These are phyloP conservation scores for Citrus australasica DNA, from an alignment of 345 rosid species.

Conservation along the genomic window DNA sequence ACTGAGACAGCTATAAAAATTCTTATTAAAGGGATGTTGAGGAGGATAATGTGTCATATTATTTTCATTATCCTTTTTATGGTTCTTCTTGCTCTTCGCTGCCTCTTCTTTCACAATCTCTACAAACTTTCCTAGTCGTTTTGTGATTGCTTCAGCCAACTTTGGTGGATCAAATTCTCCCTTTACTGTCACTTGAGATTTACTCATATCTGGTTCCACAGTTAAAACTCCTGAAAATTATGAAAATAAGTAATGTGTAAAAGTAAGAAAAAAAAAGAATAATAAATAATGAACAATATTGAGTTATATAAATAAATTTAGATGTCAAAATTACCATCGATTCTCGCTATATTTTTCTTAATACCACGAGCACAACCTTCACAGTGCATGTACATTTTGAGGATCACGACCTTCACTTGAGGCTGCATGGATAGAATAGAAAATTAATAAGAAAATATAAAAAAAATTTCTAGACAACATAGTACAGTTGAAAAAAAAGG, in stretches of 20 bases:
- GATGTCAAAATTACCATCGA: conserved; percentile 38
- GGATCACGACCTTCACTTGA: conserved; percentile 27
- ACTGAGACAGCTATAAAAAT: conserved; percentile 31
- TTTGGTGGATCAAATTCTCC: conserved; percentile 48
- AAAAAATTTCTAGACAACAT: background rate
- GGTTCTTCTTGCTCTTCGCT: conserved; percentile 3
- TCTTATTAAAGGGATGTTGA: conserved; percentile 20
- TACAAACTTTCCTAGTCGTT: conserved; percentile 45
- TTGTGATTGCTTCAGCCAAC: conserved; percentile 34
- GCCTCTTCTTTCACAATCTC: conserved; percentile 36
- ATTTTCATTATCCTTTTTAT: background rate
- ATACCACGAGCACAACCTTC: conserved; percentile 62
- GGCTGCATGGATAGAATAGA: conserved; percentile 26
- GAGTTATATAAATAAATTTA: too few relatives aligned
- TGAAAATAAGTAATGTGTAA: background rate
- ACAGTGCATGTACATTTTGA: conserved; percentile 65
- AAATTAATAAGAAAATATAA: conserved; percentile 14
- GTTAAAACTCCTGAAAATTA: conserved; percentile 37
- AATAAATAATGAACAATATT: background rate
- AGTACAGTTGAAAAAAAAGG: background rate
- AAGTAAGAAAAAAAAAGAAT: rapidly evolving
- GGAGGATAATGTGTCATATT: conserved; percentile 37
- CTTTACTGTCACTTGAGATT: conserved; percentile 47
- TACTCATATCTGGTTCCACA: conserved; percentile 51
- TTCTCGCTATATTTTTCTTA: conserved; percentile 34